Base-by-base conservation (phyloP, 108 stramenopile genomes). In the Skeletonema grethae region DNA sequence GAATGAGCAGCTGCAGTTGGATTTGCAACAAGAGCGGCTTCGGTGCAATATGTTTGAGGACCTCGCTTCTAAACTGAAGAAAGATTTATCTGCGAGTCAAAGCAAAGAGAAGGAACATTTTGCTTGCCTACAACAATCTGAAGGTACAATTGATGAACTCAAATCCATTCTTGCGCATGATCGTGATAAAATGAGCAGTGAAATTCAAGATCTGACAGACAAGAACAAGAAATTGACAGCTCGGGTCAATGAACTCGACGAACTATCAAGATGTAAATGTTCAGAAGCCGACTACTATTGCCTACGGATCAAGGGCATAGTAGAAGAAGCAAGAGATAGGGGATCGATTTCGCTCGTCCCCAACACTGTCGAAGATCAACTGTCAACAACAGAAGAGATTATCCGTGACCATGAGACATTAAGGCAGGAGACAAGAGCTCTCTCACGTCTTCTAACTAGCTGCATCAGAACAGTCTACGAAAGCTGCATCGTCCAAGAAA, bases 401-500 rank as follows among this genome's bases (percentile, higher is more conserved):
- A 62, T 82, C 31, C 55, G 64, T 20, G 73, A 67, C 31, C 30
- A 25, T 11, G 80, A 82, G 22, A 65, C 9, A 13, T 29, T 70
- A 16, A 64, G 65, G 5, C 74, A 66, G 4, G 67, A 67, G 46
- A n/a, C 59, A 61, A 29, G 39, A 13, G 12, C 48, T 22, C 28
- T 71, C 1, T 75, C 66, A 24, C 66, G 67, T 11, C 69, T 75
- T 2, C 25, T 82, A 12, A 35, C 75, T 36, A 67, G 80, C 55
- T 75, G 60, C 53, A 71, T 67, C 60, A 73, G 80, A 57, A 39
- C 69, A 5, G 62, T 65, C 0, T 82, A 75, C 39, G 80, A 82
- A 48, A 82, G 61, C 28, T 82, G 80, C 38, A 57, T 82, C 0
- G 36, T 13, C 4, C 80, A 82, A 71, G 80, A 82, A 36, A 82